Base-by-base conservation (phyloP, 169 alveolate genomes). In the Eimeria necatrix region DNA sequence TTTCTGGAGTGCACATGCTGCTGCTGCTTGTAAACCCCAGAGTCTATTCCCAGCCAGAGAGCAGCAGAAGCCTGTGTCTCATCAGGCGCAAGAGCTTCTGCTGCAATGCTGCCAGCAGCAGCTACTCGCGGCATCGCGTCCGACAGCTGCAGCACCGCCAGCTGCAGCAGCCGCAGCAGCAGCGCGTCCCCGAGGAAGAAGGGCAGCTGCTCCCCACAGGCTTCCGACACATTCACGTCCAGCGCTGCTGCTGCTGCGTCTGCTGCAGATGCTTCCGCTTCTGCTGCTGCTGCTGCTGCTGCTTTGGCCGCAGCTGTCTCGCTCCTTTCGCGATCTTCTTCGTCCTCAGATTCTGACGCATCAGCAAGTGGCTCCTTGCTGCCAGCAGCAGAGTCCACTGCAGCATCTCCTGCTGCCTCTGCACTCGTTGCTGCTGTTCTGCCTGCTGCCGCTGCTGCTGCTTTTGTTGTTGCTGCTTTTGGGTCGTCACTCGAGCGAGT, bases 121-220 rank as follows among this genome's bases (percentile, higher is more conserved):
- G 41, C 46, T 8, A 64, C 41, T 49, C 92, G 92, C 16, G 80
- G 20, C 80, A 84, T 52, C 20, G 92, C 92, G 41, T 84, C 92
- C 24, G 56, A 10, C 26, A 84, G 48, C 76, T 84, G 92, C 22
- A 84, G 92, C 14, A 84, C 60, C 46, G 93, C 93, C 52, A 86
- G 93, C 93, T 86, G 93, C n/a, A 86, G 48, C 24, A 86, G 83
- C 22, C 94, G 94, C 22, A 90, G 81, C 18, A 53, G 80, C 73
- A 90, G 51, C 59, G 89, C 94, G 22, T 90, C 94, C 24, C 76
- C 71, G 10, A 90, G 51, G 71, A 90, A 90, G 56, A 90, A 81
- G 6, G 94, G 94, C 59, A 90, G 83, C 46, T 49, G 56, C 26
- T 81, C 20, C 18, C 80, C 46, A 52, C 87, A 81, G 22, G 68